A percentile compares a stretch with the other conserved stretches of the same genome.
phyloP scores from a whole-genome alignment of 805 yeast species.

The Sugiyamaella marilandica region DNA sequence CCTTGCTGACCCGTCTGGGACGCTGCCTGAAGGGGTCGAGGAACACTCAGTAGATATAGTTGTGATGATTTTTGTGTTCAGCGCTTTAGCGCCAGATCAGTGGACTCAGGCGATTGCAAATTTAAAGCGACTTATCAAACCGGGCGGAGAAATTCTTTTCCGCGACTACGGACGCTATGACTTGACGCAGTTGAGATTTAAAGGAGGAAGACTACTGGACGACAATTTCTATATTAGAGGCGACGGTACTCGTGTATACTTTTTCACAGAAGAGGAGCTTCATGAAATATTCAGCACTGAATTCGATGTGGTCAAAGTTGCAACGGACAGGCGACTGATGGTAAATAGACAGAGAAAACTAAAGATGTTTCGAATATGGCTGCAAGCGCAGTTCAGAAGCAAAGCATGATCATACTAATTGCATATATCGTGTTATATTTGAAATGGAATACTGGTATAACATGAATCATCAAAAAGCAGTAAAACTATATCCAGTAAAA shows the following conservation, averaged over 20 bases:
- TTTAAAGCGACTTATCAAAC: slow-evolving; percentile 68
- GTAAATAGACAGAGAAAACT: slow-evolving; percentile 89
- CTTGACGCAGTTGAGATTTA: slow-evolving; percentile 90
- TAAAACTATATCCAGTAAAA: too few species aligned
- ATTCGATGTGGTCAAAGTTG: slow-evolving; percentile 71
- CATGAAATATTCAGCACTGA: slow-evolving; percentile 61
- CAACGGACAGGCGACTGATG: slow-evolving; percentile 82
- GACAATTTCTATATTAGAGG: slow-evolving; percentile 96
- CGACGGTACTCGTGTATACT: slow-evolving; percentile 96
- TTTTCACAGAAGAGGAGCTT: slow-evolving; percentile 91
- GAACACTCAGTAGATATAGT: slow-evolving; percentile 82
- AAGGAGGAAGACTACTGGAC: slow-evolving; percentile 77
- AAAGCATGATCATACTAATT: neutral
- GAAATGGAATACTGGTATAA: too few species aligned
- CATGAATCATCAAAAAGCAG: too few species aligned
- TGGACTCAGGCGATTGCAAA: slow-evolving; percentile 81
- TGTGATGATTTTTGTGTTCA: slow-evolving; percentile 91
- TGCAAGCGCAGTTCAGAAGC: slow-evolving; percentile 78
- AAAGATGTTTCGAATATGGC: slow-evolving; percentile 96
- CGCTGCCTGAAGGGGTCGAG: slow-evolving; percentile 78
- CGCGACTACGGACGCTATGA: slow-evolving; percentile 96
- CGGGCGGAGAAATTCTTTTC: slow-evolving; percentile 86
- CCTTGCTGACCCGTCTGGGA: slow-evolving; percentile 67
- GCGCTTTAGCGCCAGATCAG: slow-evolving; percentile 87
- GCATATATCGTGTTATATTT: neutral